Conservation (phyloP, 176 grass and related monocot species). For the Carex kokanica region DNA sequence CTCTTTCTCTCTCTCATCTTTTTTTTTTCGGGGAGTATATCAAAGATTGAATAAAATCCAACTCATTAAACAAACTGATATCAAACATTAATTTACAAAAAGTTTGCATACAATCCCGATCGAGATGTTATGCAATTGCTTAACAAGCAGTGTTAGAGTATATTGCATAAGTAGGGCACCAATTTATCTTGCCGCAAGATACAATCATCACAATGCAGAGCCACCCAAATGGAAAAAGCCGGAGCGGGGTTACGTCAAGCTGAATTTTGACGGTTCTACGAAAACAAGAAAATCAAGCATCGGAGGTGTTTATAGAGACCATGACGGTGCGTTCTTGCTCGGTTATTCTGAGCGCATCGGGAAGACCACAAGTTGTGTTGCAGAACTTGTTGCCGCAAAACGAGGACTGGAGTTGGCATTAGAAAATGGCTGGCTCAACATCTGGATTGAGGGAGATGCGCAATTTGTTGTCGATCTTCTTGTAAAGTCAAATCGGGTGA, state of each 20-base stretch:
- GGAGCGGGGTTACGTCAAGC: slow-evolving; percentile 43
- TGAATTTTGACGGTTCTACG: slow-evolving; percentile 84
- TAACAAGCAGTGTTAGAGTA: not conserved
- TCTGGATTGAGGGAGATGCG: slow-evolving; percentile 60
- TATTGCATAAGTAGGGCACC: not conserved
- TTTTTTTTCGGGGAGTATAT: not conserved
- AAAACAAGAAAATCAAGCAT: slow-evolving; percentile 59
- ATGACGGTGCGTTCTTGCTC: slow-evolving; percentile 63
- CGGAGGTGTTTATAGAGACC: slow-evolving; percentile 68
- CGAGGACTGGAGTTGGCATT: slow-evolving; percentile 54
- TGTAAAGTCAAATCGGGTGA: not conserved
- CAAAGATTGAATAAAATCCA: not conserved
- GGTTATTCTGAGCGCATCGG: slow-evolving; percentile 68
- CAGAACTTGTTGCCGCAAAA: slow-evolving; percentile 51
- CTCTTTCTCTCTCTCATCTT: not conserved
- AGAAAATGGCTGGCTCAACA: slow-evolving; percentile 38
- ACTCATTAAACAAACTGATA: not conserved
- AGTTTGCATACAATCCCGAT: not conserved
- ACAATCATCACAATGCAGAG: slow-evolving; percentile 5
- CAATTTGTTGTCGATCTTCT: slow-evolving; percentile 39
- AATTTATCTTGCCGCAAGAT: not conserved
- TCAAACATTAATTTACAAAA: not conserved
- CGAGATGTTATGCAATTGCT: slow-evolving; percentile 8
- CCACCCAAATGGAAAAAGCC: slow-evolving; percentile 52
- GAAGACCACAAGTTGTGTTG: slow-evolving; percentile 48